These are phyloP conservation scores for Knufia fluminis DNA, from an alignment of 2,329 filamentous ascomycete species.

Conservation along the genomic window DNA sequence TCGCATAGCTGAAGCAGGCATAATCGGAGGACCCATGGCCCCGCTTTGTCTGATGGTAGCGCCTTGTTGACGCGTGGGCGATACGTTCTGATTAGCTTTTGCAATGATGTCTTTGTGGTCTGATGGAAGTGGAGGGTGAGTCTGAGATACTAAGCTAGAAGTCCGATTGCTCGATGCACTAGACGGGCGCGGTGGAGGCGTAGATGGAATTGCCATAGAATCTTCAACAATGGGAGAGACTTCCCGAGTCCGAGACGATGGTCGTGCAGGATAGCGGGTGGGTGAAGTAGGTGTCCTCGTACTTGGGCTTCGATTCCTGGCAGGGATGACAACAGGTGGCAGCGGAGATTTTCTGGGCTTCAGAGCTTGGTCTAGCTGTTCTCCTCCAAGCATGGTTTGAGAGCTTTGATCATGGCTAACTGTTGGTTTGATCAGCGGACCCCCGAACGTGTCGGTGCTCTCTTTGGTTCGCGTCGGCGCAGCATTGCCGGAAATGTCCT, in stretches of 20 bases:
- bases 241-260: conserved; percentile 5
- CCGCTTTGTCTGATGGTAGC: not conserved
- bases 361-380: conserved; percentile 69
- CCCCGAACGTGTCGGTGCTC: not conserved
- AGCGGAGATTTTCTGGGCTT: conserved; percentile 24
- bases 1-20: conserved; percentile 67
- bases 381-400: conserved; percentile 75
- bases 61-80: conserved; percentile 9
- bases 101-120: conserved; percentile 82
- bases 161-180: conserved; percentile 62
- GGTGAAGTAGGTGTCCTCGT: conserved; percentile 1
- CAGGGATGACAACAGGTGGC: conserved; percentile 28
- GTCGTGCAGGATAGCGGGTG: conserved; percentile 3
- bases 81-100: conserved; percentile 47
- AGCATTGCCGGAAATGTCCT: conserved; percentile 54
- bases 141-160: conserved; percentile 31
- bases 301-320: conserved; percentile 17
- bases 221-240: not conserved
- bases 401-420: conserved; percentile 59
- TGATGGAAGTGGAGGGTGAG: conserved; percentile 62
- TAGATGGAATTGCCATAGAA: conserved; percentile 23
- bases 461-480: conserved; percentile 23
- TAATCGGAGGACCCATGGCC: conserved; percentile 73
- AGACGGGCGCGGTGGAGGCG: conserved; percentile 49
- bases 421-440: not conserved